A percentile compares a stretch with the other conserved stretches of the same genome.
phyloP scores from a whole-genome alignment of 2,329 filamentous ascomycete genomes.

The Chalaropsis thielavioides region DNA sequence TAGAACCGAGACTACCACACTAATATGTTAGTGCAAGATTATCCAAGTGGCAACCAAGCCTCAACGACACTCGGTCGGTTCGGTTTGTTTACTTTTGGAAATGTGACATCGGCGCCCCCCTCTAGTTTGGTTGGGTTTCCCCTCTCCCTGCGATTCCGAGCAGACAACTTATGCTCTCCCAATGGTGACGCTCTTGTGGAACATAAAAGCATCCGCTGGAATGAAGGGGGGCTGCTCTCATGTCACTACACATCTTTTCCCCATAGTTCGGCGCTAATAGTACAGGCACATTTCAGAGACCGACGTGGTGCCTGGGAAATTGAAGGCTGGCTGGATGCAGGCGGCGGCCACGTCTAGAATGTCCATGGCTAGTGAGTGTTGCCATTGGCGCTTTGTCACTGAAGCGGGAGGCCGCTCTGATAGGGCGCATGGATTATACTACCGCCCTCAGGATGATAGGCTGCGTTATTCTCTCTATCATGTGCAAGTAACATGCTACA shows the following conservation, averaged over 20 bases:
- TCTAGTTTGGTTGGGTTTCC: background rate
- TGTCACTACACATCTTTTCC: background rate
- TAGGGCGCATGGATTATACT: too few relatives aligned
- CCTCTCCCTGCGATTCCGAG: background rate
- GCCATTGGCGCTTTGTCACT: too few relatives aligned
- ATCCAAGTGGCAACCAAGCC: background rate
- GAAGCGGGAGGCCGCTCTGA: too few relatives aligned
- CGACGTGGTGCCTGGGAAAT: too few relatives aligned
- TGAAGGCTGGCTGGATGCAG: too few relatives aligned
- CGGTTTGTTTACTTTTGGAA: background rate
- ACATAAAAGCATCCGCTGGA: background rate
- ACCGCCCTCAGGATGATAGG: too few relatives aligned
- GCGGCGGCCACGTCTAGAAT: too few relatives aligned
- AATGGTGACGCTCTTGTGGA: background rate
- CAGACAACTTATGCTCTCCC: background rate
- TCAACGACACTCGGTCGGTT: background rate
- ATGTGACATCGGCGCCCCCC: background rate
- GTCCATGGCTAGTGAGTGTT: too few relatives aligned
- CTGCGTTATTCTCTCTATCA: too few relatives aligned
- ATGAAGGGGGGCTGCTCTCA: background rate
- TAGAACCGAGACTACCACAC: background rate
- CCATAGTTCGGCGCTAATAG: background rate
- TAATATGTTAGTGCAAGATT: background rate
- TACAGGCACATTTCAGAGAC: background rate
- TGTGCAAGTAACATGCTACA: too few relatives aligned